Evolutionary conservation across 169 alveolate genomes (phyloP).

Genomic region (Cardiosporidium cionae): DNA sequence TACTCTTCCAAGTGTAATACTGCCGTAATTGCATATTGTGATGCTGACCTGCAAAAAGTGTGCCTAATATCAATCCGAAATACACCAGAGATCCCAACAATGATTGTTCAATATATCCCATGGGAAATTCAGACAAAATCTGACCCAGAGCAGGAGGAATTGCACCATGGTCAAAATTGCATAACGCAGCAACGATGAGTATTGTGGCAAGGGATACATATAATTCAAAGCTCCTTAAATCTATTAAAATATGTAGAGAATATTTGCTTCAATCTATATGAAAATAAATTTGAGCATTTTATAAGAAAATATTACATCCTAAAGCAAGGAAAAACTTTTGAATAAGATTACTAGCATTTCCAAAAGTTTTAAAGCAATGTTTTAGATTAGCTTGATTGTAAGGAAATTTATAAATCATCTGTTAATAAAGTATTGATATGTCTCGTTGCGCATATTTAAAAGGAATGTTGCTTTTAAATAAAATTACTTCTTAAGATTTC

Average conservation of each 20-base stretch:
- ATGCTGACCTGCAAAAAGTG: slow-evolving; percentile 56
- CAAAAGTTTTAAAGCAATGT: too few relatives aligned
- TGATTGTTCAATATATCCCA: slow-evolving; percentile 46
- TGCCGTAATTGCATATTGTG: too few relatives aligned
- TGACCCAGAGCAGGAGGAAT: slow-evolving; percentile 52
- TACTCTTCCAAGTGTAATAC: too few relatives aligned
- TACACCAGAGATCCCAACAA: slow-evolving; percentile 62
- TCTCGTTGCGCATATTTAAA: too few relatives aligned
- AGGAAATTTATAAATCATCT: too few relatives aligned
- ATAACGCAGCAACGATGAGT: slow-evolving; percentile 5
- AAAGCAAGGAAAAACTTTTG: too few relatives aligned
- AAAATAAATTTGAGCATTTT: not conserved
- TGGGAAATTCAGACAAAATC: slow-evolving; percentile 34
- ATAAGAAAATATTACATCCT: too few relatives aligned
- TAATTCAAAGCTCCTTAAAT: not conserved
- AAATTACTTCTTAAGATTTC: too few relatives aligned
- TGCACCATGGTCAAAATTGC: slow-evolving; percentile 56
- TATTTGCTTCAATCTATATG: not conserved
- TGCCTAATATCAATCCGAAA: slow-evolving; percentile 53
- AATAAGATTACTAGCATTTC: too few relatives aligned
- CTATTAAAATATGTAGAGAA: not conserved
- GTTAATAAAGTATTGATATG: too few relatives aligned
- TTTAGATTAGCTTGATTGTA: too few relatives aligned
- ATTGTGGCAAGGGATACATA: not conserved
- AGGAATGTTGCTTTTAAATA: too few relatives aligned